These are phyloP conservation scores for Rhynchosporium agropyri DNA, from an alignment of 2,329 filamentous ascomycete species.

Conservation along the genomic window DNA sequence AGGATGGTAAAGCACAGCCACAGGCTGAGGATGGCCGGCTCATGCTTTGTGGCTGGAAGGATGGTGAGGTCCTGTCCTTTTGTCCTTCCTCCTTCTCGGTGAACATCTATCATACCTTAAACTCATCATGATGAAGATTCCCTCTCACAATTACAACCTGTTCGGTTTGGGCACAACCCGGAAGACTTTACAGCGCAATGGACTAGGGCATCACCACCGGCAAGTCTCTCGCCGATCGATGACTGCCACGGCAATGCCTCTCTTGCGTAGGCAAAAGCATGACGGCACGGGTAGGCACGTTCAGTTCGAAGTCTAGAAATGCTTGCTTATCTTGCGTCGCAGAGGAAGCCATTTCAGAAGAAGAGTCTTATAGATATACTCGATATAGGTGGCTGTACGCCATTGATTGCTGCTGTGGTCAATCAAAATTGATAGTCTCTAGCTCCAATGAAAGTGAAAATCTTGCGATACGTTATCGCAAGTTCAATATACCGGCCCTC, in stretches of 20 bases:
- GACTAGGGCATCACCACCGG: conserved; percentile 20
- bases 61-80: background rate
- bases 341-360: conserved; percentile 6
- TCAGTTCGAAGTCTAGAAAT: conserved; percentile 18
- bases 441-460: conserved; percentile 37
- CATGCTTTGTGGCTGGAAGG: too few species aligned
- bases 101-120: background rate
- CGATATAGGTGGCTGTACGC: conserved; percentile 39
- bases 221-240: conserved; percentile 24
- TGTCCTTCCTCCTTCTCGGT: background rate
- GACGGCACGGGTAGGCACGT: conserved; percentile 26
- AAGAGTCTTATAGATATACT: conserved; percentile 35
- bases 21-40: too few species aligned
- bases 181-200: conserved; percentile 22
- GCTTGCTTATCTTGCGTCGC: conserved; percentile 5
- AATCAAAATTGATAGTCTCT: conserved; percentile 20
- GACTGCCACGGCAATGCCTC: conserved; percentile 24
- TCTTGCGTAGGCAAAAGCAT: conserved; percentile 27
- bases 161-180: conserved; percentile 20
- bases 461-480: conserved; percentile 38
- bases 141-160: conserved; percentile 19
- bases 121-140: conserved; percentile 3
- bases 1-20: too few species aligned
- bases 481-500: conserved; percentile 38
- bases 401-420: conserved; percentile 12